These are phyloP conservation scores for Citrullus mucosospermus DNA, from an alignment of 306 rosid genomes.

Conservation along the genomic window DNA sequence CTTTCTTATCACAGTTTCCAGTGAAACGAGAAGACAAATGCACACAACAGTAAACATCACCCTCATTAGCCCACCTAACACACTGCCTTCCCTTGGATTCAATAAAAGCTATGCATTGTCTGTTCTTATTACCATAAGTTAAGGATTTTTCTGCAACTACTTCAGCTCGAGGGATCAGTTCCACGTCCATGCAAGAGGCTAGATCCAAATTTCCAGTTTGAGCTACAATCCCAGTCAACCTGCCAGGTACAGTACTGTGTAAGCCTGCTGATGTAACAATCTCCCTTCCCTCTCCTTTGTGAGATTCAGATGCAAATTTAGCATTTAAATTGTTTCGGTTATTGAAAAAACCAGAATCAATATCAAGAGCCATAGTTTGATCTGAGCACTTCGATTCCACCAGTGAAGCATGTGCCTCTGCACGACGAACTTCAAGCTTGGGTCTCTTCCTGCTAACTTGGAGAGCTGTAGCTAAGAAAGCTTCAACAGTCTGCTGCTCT, in stretches of 20 bases:
- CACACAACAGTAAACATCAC: conserved; percentile 96
- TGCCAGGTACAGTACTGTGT: conserved; percentile 28
- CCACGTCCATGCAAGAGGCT: conserved; percentile 31
- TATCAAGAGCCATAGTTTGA: conserved; percentile 43
- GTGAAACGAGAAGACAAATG: conserved; percentile 84
- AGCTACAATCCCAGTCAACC: conserved; percentile 48
- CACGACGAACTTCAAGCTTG: conserved; percentile 97
- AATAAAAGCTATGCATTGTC: conserved; percentile 77
- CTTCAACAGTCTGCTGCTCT: conserved; percentile 38
- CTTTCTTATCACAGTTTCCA: conserved; percentile 49
- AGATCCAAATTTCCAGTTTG: conserved; percentile 36
- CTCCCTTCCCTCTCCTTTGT: conserved; percentile 35
- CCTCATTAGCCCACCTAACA: conserved; percentile 99
- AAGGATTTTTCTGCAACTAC: conserved; percentile 21
- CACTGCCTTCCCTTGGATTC: conserved; percentile 98
- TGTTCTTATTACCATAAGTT: conserved; percentile 56
- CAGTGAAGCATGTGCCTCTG: conserved; percentile 67
- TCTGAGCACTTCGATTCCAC: conserved; percentile 40
- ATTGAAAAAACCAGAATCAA: conserved; percentile 53
- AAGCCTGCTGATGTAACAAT: conserved; percentile 23
- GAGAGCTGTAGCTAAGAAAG: conserved; percentile 36
- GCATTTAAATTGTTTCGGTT: conserved; percentile 32
- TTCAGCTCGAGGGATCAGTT: conserved; percentile 47
- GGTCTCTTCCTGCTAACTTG: conserved; percentile 79
- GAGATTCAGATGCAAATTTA: conserved; percentile 34